Percentiles rank a stretch among this genome's conserved stretches.
Evolutionary conservation across 192 early-diverging fungal species (phyloP).

Genomic region (Mortierella hygrophila): DNA sequence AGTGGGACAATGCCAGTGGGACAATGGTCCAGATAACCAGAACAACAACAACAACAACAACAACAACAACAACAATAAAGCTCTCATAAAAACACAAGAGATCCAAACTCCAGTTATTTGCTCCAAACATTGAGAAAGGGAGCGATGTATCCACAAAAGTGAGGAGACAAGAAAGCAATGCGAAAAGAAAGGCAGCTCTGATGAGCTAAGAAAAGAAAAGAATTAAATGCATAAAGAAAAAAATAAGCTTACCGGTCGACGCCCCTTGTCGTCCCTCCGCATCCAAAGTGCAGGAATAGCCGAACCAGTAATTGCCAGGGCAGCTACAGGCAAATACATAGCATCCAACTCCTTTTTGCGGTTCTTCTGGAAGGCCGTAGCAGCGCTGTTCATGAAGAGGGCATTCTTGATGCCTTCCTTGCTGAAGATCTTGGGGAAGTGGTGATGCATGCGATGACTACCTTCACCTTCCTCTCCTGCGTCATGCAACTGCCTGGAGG

Average conservation of each 20-base stretch:
- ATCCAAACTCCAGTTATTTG: neutral
- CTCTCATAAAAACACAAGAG: neutral
- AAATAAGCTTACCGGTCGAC: slow-evolving; percentile 47
- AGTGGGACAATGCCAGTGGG: neutral
- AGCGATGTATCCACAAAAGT: neutral
- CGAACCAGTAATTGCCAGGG: slow-evolving; percentile 23
- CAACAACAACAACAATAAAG: neutral
- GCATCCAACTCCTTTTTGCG: slow-evolving; percentile 1
- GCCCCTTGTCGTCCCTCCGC: slow-evolving; percentile 50
- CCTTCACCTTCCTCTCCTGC: neutral
- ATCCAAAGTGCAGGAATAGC: slow-evolving; percentile 53
- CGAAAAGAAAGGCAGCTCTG: slow-evolving; percentile 12
- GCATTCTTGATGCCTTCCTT: slow-evolving; percentile 42
- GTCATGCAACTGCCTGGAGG: neutral
- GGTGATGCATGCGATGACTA: neutral
- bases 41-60: neutral
- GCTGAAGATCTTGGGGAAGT: slow-evolving; percentile 41
- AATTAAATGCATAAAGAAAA: neutral
- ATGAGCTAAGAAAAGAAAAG: neutral
- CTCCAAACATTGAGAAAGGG: neutral
- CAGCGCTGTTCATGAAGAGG: slow-evolving; percentile 37
- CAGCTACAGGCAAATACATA: slow-evolving; percentile 6
- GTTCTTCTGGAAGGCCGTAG: slow-evolving; percentile 36
- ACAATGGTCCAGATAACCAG: neutral
- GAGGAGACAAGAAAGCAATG: neutral